Evolutionary conservation across 2,329 filamentous ascomycete genomes (phyloP), one percentile per base, ranked within the genome.

Genomic region (Daldinia eschscholtzii): DNA sequence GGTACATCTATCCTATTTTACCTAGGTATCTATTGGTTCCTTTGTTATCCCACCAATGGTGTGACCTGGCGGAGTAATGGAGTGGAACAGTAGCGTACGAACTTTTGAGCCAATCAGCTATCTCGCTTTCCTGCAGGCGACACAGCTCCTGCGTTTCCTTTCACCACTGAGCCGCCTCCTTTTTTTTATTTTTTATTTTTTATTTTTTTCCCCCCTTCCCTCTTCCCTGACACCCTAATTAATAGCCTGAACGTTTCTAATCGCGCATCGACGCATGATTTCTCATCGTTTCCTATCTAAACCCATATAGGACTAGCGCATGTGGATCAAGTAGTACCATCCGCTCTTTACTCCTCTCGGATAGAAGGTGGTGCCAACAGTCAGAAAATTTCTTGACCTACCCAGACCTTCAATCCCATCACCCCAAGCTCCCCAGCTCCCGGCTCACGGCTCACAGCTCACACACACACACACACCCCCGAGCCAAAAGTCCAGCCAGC

Each of bases 321-420:
- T 26, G 67, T 65, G 64, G 64, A 53, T 64, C 58, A 37, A 55
- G 67, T 67, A 63, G 70, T 41, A 70, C 61, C 57, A 20, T 30
- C 61, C 44, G 53, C 58, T 68, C 59, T 64, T 33, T 52, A 28
- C 65, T 69, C 61, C 58, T 64, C 56, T 70, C 48, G 65, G 65
- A 63, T 56, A 59, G 69, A 64, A 66, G 60, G 60, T 37, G 52
- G 30, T 35, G 57, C 26, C 30, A 59, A 42, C 57, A 59, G 61
- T 58, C 65, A 70, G 55, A 62, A 69, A 69, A 63, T 67, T 70
- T 70, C 67, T 70, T 65, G 69, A 67, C 66, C 63, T 63, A 67
- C 61, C 57, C 67, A 58, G 57, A 61, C 60, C 57, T 64, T 61
- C 60, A 63, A 68, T 67, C 63, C 55, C 53, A 59, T 68, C 62